These are phyloP conservation scores for Lodderomyces metapsilosis DNA, from an alignment of 1,139 yeast genomes.

Conservation along the genomic window DNA sequence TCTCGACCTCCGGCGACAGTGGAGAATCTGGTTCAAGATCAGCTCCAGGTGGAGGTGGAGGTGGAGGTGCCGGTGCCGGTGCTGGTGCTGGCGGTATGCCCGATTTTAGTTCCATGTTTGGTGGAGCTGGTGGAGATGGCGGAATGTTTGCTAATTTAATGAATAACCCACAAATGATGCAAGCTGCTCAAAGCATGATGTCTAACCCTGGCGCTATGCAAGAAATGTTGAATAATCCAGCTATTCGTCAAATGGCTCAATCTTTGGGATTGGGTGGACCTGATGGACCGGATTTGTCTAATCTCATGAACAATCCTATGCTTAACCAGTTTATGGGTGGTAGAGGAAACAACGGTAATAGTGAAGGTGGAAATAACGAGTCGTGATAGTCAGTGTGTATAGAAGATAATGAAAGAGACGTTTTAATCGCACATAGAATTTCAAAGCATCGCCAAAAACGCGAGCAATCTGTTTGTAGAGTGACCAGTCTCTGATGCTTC, in stretches of 20 bases:
- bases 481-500: neutral
- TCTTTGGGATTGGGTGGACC: slow-evolving; percentile 62
- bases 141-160: slow-evolving; percentile 58
- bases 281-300: slow-evolving; percentile 57
- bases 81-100: slow-evolving; percentile 69
- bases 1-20: slow-evolving; percentile 25
- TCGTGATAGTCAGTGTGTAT: neutral
- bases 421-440: no score
- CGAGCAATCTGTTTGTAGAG: no score
- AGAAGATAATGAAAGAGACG: no score
- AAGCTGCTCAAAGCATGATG: slow-evolving; percentile 94
- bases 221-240: slow-evolving; percentile 80
- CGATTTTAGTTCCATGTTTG: slow-evolving; percentile 64
- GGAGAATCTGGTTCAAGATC: slow-evolving; percentile 6
- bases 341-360: slow-evolving; percentile 11
- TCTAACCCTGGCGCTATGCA: slow-evolving; percentile 78
- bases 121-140: slow-evolving; percentile 58
- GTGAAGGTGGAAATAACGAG: slow-evolving; percentile 8
- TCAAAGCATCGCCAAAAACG: no score
- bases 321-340: slow-evolving; percentile 57
- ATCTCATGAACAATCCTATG: slow-evolving; percentile 79
- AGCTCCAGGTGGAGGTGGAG: slow-evolving; percentile 27
- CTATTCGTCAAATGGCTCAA: slow-evolving; percentile 73
- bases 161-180: slow-evolving; percentile 88
- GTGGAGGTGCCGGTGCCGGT: slow-evolving; percentile 46